Evolutionary conservation across 345 rosid species (phyloP).

Genomic region (Citrus inodora): DNA sequence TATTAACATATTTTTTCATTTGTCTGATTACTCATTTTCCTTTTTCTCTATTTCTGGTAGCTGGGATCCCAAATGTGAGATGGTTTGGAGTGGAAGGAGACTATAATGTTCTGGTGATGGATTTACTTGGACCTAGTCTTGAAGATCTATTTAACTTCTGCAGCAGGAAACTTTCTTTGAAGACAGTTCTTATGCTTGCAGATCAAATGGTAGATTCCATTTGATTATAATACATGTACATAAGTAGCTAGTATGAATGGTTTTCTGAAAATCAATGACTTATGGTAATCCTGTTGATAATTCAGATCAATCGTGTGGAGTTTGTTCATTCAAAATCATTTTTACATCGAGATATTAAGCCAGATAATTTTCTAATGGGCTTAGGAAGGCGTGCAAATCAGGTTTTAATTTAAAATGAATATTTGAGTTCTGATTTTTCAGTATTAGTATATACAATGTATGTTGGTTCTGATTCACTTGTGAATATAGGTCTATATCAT

Average conservation of each 20-base stretch:
- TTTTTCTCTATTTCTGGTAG: constrained; percentile 37
- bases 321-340: constrained; percentile 87
- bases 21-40: neutral
- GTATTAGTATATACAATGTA: neutral
- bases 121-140: constrained; percentile 95
- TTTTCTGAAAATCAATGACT: constrained; percentile 2
- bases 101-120: constrained; percentile 93
- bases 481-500: constrained; percentile 64
- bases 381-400: constrained; percentile 92
- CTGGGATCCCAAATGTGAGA: constrained; percentile 89
- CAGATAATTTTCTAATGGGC: constrained; percentile 95
- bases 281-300: neutral
- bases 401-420: constrained; percentile 33
- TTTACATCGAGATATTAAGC: constrained; percentile 95
- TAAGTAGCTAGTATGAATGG: neutral
- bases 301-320: constrained; percentile 88
- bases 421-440: neutral
- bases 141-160: constrained; percentile 94
- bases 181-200: constrained; percentile 96
- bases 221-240: neutral
- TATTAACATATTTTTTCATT: neutral
- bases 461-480: constrained; percentile 1
- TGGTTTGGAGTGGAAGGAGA: constrained; percentile 94
- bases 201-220: constrained; percentile 79
- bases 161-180: constrained; percentile 73